Conservation (phyloP, 2,329 filamentous ascomycete species). For the Fusarium austroafricanum region DNA sequence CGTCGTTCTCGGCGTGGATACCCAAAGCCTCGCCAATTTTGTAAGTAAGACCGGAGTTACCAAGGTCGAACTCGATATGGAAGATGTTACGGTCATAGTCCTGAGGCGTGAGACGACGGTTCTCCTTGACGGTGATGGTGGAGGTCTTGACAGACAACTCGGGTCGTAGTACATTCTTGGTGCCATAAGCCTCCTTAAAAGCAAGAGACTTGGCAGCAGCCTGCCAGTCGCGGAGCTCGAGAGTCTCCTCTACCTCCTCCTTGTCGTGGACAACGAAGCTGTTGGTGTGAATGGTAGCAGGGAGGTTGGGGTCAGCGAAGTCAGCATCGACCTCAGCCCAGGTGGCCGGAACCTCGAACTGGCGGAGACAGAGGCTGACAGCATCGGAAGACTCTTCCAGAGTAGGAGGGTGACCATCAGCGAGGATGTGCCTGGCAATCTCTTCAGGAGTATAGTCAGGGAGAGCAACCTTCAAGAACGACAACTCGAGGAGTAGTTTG, state of each 20-base stretch:
- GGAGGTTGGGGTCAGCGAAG: conserved; percentile 63
- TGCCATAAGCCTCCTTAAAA: conserved; percentile 95
- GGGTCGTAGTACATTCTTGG: conserved; percentile 78
- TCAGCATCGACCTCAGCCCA: conserved; percentile 78
- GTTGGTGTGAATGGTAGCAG: conserved; percentile 75
- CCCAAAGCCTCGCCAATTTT: conserved; percentile 97
- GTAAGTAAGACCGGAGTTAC: conserved; percentile 90
- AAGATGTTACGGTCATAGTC: conserved; percentile 99
- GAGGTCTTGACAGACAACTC: conserved; percentile 88
- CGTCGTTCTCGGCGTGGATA: conserved; percentile 94
- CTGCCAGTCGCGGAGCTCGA: conserved; percentile 80
- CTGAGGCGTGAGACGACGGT: conserved; percentile 86
- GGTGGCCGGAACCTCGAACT: conserved; percentile 79
- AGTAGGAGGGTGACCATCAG: conserved; percentile 64
- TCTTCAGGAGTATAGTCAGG: conserved; percentile 72
- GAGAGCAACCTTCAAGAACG: conserved; percentile 83
- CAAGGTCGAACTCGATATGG: conserved; percentile 99
- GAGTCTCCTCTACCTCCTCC: conserved; percentile 74
- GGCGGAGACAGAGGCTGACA: conserved; percentile 75
- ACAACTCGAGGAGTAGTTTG: conserved; percentile 78
- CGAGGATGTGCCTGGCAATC: conserved; percentile 72
- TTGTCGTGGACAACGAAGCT: conserved; percentile 88
- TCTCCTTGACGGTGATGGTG: conserved; percentile 92
- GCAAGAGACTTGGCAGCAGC: conserved; percentile 85
- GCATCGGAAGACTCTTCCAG: conserved; percentile 71